These are phyloP conservation scores for Dichomitus squalens DNA, from an alignment of 1,284 basidiomycete species.

Conservation along the genomic window DNA sequence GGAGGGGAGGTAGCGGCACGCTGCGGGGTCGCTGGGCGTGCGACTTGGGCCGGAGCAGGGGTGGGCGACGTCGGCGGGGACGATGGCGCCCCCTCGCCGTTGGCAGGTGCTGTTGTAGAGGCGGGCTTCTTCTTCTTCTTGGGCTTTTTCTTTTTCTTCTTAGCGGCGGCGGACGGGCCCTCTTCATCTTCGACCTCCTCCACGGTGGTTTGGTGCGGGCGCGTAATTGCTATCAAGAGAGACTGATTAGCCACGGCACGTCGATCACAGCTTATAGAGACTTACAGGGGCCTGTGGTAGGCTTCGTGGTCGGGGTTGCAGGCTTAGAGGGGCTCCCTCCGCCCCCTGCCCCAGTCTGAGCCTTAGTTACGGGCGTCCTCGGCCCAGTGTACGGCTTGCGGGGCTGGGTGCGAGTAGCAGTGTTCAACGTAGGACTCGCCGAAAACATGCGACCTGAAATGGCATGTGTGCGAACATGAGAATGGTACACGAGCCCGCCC, in stretches of 20 bases:
- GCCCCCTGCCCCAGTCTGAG: no score
- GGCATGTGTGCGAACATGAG: neutral
- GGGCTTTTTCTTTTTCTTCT: constrained; percentile 70
- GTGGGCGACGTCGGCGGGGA: neutral
- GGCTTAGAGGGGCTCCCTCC: constrained; percentile 9
- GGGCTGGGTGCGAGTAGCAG: constrained; percentile 36
- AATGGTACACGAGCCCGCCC: no score
- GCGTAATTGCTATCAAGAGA: constrained; percentile 12
- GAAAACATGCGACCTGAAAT: constrained; percentile 75
- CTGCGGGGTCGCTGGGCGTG: constrained; percentile 12
- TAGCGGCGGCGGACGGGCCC: constrained; percentile 38
- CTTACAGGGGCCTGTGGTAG: neutral
- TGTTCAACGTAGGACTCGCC: constrained; percentile 57
- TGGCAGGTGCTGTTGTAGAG: constrained; percentile 27
- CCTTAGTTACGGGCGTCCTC: neutral
- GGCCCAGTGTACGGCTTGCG: constrained; percentile 24
- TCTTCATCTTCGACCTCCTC: constrained; percentile 68
- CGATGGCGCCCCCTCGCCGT: constrained; percentile 5
- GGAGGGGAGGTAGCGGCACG: constrained; percentile 22
- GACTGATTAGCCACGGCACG: neutral
- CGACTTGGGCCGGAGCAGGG: constrained; percentile 3
- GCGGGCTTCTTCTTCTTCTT: constrained; percentile 69
- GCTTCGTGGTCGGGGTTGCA: neutral
- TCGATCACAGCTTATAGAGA: no score
- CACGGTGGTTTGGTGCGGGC: constrained; percentile 52